Conservation (phyloP, 106 monocot genomes). For the Dendrobium chrysotoxum region DNA sequence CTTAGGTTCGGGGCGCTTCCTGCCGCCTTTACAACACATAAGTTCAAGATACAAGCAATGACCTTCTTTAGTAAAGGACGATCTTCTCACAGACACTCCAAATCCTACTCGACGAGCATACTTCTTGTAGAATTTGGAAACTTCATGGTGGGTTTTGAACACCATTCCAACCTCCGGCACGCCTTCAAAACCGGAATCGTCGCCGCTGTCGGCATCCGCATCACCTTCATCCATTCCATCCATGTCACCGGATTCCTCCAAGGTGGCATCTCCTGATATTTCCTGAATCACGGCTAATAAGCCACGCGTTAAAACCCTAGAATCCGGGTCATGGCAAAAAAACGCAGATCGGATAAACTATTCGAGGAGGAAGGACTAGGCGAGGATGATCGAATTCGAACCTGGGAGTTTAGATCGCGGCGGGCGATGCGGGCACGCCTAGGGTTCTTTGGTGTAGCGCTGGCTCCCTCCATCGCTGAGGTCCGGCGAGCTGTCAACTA, state of each 20-base stretch:
- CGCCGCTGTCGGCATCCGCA: slow-evolving; percentile 4
- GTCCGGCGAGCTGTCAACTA: not conserved
- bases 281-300: slow-evolving; percentile 16
- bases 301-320: not conserved
- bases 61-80: slow-evolving; percentile 56
- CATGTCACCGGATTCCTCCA: slow-evolving; percentile 18
- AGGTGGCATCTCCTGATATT: not conserved
- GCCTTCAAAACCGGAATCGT: slow-evolving; percentile 25
- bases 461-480: not conserved
- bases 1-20: slow-evolving; percentile 49
- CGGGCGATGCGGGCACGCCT: slow-evolving; percentile 11
- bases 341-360: not conserved
- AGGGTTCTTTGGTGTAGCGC: slow-evolving; percentile 13
- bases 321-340: not conserved
- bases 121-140: slow-evolving; percentile 41
- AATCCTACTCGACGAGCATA: slow-evolving; percentile 62
- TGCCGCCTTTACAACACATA: slow-evolving; percentile 77
- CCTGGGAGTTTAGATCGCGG: slow-evolving; percentile 21
- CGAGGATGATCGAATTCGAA: not conserved
- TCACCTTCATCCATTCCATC: slow-evolving; percentile 16
- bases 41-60: slow-evolving; percentile 60
- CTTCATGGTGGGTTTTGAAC: slow-evolving; percentile 41
- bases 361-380: not conserved
- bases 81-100: slow-evolving; percentile 55
- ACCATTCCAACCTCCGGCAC: slow-evolving; percentile 68